These are phyloP conservation scores for Paracoccidioides brasiliensis DNA, from an alignment of 2,329 filamentous ascomycete genomes.

Conservation along the genomic window DNA sequence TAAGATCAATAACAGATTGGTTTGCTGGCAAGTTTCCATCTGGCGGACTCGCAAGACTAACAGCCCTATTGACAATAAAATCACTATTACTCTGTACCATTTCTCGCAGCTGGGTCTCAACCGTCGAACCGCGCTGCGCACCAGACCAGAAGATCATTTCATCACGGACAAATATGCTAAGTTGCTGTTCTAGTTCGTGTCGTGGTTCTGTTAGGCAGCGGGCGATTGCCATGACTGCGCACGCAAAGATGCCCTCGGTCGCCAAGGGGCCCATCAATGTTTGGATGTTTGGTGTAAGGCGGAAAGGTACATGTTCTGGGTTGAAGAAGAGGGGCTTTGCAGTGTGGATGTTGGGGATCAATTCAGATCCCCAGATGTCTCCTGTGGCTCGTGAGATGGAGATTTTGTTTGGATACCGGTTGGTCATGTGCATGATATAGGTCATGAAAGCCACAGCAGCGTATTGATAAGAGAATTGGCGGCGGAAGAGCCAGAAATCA, in stretches of 20 bases:
- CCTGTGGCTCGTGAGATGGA: conserved; percentile 77
- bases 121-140: conserved; percentile 49
- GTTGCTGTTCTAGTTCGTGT: conserved; percentile 78
- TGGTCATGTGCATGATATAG: conserved; percentile 94
- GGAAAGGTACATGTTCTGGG: conserved; percentile 90
- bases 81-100: conserved; percentile 78
- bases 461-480: conserved; percentile 91
- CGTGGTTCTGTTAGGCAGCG: conserved; percentile 77
- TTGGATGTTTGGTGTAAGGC: conserved; percentile 90
- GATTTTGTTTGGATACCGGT: conserved; percentile 90
- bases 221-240: conserved; percentile 89
- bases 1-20: conserved; percentile 90
- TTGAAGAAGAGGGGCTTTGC: conserved; percentile 86
- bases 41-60: conserved; percentile 66
- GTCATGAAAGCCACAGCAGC: conserved; percentile 96
- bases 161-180: conserved; percentile 89
- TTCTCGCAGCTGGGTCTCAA: conserved; percentile 59
- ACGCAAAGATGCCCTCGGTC: conserved; percentile 92
- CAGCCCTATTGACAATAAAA: conserved; percentile 78
- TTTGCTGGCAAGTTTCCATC: conserved; percentile 76
- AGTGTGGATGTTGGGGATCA: conserved; percentile 78
- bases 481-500: conserved; percentile 97
- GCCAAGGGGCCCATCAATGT: conserved; percentile 91
- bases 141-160: conserved; percentile 98
- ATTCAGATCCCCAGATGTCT: conserved; percentile 90